A percentile compares a stretch with the other conserved stretches of the same genome.
Conservation (phyloP, 139 green algal species). For the Deuterostichococcus epilithicus region DNA sequence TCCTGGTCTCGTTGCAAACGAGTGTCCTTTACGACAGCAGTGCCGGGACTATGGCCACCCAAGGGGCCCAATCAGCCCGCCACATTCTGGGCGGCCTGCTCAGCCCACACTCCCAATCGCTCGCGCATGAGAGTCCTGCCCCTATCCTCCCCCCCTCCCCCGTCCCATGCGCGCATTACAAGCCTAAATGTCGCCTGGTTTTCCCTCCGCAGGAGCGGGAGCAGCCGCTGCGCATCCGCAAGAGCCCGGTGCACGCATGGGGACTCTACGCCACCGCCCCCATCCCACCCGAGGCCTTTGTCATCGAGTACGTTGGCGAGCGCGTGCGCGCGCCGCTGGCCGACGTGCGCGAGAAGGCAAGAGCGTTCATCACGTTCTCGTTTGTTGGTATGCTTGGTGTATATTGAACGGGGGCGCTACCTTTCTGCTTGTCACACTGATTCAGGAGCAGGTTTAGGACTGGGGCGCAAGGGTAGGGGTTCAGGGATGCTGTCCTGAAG, state of each 20-base stretch:
- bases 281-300: conserved; percentile 65
- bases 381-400: neutral
- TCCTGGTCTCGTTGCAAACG: too few relatives aligned
- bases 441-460: neutral
- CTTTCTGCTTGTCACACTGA: conserved; percentile 6
- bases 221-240: conserved; percentile 29
- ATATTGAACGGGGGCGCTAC: conserved; percentile 1
- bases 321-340: conserved; percentile 48
- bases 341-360: conserved; percentile 21
- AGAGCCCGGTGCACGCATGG: conserved; percentile 62
- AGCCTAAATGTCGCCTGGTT: too few relatives aligned
- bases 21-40: too few relatives aligned
- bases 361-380: neutral
- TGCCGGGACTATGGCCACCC: too few relatives aligned
- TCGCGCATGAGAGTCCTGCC: too few relatives aligned
- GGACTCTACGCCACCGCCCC: conserved; percentile 68
- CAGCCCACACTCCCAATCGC: too few relatives aligned
- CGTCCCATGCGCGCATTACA: too few relatives aligned
- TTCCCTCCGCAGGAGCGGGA: conserved; percentile 17
- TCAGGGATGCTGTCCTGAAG: too few relatives aligned
- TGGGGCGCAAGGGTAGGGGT: too few relatives aligned
- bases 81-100: too few relatives aligned
- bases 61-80: too few relatives aligned
- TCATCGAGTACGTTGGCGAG: conserved; percentile 85
- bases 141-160: too few relatives aligned